Evolutionary conservation across 306 rosid species (phyloP).

Genomic region (Carpinus fangiana): DNA sequence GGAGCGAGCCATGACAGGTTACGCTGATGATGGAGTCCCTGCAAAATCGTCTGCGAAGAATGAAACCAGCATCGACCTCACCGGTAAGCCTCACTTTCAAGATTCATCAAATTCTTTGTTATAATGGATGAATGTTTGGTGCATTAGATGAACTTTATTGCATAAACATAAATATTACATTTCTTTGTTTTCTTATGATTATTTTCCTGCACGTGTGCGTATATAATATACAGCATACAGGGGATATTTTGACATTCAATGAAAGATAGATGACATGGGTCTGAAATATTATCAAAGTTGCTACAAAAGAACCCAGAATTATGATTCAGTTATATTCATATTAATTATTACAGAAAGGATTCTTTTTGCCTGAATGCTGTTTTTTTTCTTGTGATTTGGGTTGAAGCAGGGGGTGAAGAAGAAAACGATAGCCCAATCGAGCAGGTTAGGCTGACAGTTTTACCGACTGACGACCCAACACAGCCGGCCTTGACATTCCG

Average conservation of each 20-base stretch:
- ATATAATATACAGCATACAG: too few species aligned
- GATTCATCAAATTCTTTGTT: too few species aligned
- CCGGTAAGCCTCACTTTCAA: conserved; percentile 15
- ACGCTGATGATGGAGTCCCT: conserved; percentile 24
- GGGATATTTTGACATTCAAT: too few species aligned
- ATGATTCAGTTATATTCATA: not conserved
- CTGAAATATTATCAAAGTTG: not conserved
- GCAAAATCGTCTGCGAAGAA: conserved; percentile 5
- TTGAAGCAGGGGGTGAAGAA: conserved; percentile 39
- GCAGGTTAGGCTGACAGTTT: conserved; percentile 77
- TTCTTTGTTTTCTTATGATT: too few species aligned
- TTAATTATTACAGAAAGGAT: not conserved
- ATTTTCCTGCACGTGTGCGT: too few species aligned
- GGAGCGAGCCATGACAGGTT: conserved; percentile 10
- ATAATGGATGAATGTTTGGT: too few species aligned
- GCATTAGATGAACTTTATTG: too few species aligned
- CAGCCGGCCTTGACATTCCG: conserved; percentile 71
- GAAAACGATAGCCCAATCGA: conserved; percentile 74
- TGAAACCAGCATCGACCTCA: conserved; percentile 17
- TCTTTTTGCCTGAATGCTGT: not conserved
- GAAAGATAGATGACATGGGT: not conserved
- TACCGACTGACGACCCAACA: conserved; percentile 62
- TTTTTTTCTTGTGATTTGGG: conserved; percentile 5
- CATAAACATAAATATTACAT: too few species aligned
- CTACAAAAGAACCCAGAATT: not conserved